Evolutionary conservation across 2,329 filamentous ascomycete genomes (phyloP), one percentile per base, ranked within the genome.

Genomic region (Nannizziopsis arthrosporioides): DNA sequence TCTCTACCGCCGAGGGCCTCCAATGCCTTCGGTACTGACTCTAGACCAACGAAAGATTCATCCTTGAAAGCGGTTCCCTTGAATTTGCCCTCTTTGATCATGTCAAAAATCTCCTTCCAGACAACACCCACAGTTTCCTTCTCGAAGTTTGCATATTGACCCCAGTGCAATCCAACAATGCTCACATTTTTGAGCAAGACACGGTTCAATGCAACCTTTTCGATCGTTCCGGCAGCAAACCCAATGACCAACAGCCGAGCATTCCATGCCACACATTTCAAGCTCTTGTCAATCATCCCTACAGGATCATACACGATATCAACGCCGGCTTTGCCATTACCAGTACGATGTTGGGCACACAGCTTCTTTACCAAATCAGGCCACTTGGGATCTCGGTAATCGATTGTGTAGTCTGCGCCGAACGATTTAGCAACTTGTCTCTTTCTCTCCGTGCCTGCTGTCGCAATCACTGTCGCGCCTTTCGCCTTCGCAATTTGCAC

Each of bases 221-320:
- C 90, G 56, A 95, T 94, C 44, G 73, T 74, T 0, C 86, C 86
- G 0, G 81, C 85, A 0, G 89, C 88, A 62, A 95, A 96, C 0
- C 90, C 90, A 56, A 96, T 82, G 4, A 96, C 80, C 38, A 95
- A 69, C 48, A 96, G 75, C 10, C 89, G 77, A 1, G 85, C 90
- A 64, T 94, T 94, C 89, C 88, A 96, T 2, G 87, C 84, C 2
- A 84, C 85, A 69, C 90, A 95, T 68, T 94, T 94, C 56, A 89
- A 85, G 56, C 82, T 87, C 61, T 80, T 76, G 55, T 93, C 87
- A 43, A 95, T 85, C 62, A 95, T 70, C 1, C 90, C 90, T 1
- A 96, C 90, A 10, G 90, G 88, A 64, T 96, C 90, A 69, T 87
- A 96, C 17, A 96, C 89, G 44, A 96, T 86, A 66, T 96, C 89